Evolutionary conservation across 805 yeast species (phyloP).

Genomic region (Zygosaccharomyces bailii): DNA sequence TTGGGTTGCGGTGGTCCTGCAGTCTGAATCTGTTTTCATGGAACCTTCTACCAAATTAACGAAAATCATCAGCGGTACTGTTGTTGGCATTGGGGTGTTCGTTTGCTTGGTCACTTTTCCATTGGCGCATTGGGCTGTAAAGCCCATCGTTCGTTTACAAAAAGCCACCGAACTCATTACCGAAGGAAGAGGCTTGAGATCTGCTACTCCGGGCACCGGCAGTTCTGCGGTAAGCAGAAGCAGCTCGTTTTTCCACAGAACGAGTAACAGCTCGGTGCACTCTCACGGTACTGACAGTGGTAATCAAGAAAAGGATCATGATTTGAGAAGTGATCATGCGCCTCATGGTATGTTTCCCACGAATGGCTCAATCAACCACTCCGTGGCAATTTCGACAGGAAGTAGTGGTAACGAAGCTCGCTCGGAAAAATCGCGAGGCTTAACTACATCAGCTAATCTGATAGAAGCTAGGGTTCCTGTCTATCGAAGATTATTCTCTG

Average conservation of each 20-base stretch:
- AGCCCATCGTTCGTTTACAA: constrained; percentile 76
- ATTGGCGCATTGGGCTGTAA: constrained; percentile 75
- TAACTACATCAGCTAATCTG: constrained; percentile 36
- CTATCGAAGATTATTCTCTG: constrained; percentile 54
- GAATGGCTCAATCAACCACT: constrained; percentile 17
- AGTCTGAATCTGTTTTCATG: constrained; percentile 53
- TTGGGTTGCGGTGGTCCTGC: constrained; percentile 79
- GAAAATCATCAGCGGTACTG: constrained; percentile 71
- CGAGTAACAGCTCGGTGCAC: constrained; percentile 12
- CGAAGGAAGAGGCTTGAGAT: constrained; percentile 40
- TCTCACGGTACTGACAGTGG: constrained; percentile 8
- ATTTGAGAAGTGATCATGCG: constrained; percentile 1
- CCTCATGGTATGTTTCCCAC: constrained; percentile 4
- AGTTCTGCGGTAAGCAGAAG: constrained; percentile 22
- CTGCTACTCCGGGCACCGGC: constrained; percentile 21
- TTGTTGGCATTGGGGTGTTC: constrained; percentile 71
- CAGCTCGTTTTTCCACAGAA: constrained; percentile 20
- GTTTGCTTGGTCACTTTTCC: constrained; percentile 77
- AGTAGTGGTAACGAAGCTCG: constrained; percentile 17
- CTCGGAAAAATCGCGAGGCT: constrained; percentile 20
- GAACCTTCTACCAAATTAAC: constrained; percentile 60
- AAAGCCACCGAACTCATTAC: constrained; percentile 68
- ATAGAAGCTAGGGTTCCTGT: constrained; percentile 44
- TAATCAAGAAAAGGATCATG: constrained; percentile 12
- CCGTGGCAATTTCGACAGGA: constrained; percentile 7